Evolutionary conservation across 805 yeast genomes (phyloP), one percentile per base, ranked within the genome.

Genomic region (Kazachstania kunashirensis): DNA sequence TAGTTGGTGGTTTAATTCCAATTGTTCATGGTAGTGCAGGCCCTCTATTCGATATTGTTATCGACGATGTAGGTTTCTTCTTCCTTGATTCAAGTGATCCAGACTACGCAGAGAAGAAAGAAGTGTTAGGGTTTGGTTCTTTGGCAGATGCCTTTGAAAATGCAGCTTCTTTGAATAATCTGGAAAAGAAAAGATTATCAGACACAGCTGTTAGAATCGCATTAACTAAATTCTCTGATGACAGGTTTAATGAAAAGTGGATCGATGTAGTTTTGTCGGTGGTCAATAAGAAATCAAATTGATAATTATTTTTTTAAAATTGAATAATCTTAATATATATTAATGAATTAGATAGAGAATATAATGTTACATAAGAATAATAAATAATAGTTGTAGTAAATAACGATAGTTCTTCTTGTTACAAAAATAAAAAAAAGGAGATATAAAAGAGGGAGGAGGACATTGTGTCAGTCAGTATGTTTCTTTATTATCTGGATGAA

Each of bases 11-110:
- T 0, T 69, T 81, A 19, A 74, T 92, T 13, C 96, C 98, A 1
- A 63, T 92, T 2, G 92, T 77, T 3, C 97, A 94, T 60, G 94
- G 94, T 4, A 81, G 94, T 36, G 98, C 96, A 0, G 99, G 99
- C 1, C 99, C 99, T 8, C 67, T 73, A 29, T 63, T 78, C 38
- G 99, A 92, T 58, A 92, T 92, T 41, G 92, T 84, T 10, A 72
- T 75, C 4, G 74, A 76, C 7, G 67, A 67, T 40, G 39, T 53
- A 0, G 97, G 97, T 0, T 80, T 82, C 50, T 81, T 86, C 57
- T 92, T 89, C 65, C 75, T 70, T 43, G 75, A 79, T 45, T 58
- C 60, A 10, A 56, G 57, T 6, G 96, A 88, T 53, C 94, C 95
- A 1, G 96, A 84, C 55, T 79, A 53, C 48, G 39, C 40, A 21